Evolutionary conservation across 306 rosid genomes (phyloP).

Genomic region (Medicago lupulina): DNA sequence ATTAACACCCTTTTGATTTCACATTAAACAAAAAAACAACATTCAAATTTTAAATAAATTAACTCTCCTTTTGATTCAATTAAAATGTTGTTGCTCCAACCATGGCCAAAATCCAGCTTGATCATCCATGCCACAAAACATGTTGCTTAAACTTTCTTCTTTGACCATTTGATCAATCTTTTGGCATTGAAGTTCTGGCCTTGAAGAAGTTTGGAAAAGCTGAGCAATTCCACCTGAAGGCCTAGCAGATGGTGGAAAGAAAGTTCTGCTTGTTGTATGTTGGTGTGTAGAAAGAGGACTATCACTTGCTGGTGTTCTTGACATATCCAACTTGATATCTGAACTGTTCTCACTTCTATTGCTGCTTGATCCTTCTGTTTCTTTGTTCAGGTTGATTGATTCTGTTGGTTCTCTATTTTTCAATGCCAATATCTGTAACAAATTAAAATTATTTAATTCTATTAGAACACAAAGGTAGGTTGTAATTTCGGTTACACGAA

Average conservation of each 20-base stretch:
- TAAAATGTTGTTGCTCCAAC: slow-evolving; percentile 96
- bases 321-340: slow-evolving; percentile 86
- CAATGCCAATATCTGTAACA: slow-evolving; percentile 77
- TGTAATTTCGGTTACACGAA: background rate
- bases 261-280: slow-evolving; percentile 47
- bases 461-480: too few relatives aligned
- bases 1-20: slow-evolving; percentile 52
- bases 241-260: slow-evolving; percentile 73
- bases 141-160: slow-evolving; percentile 84
- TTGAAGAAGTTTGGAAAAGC: slow-evolving; percentile 77
- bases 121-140: slow-evolving; percentile 91
- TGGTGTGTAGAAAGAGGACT: slow-evolving; percentile 75
- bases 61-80: slow-evolving; percentile 49
- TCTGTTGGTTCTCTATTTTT: slow-evolving; percentile 95
- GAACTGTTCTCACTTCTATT: slow-evolving; percentile 98
- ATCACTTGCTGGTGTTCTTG: slow-evolving; percentile 86
- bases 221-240: slow-evolving; percentile 68
- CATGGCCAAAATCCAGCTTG: slow-evolving; percentile 99
- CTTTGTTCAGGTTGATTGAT: slow-evolving; percentile 93
- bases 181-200: slow-evolving; percentile 75
- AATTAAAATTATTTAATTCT: slow-evolving; percentile 21
- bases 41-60: slow-evolving; percentile 37
- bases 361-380: slow-evolving; percentile 98
- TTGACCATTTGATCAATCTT: slow-evolving; percentile 74
- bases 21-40: slow-evolving; percentile 39